Percentiles rank a stretch among this genome's conserved stretches.
These are phyloP conservation scores for Lactarius hengduanensis DNA, from an alignment of 768 basidiomycete species.

Conservation along the genomic window DNA sequence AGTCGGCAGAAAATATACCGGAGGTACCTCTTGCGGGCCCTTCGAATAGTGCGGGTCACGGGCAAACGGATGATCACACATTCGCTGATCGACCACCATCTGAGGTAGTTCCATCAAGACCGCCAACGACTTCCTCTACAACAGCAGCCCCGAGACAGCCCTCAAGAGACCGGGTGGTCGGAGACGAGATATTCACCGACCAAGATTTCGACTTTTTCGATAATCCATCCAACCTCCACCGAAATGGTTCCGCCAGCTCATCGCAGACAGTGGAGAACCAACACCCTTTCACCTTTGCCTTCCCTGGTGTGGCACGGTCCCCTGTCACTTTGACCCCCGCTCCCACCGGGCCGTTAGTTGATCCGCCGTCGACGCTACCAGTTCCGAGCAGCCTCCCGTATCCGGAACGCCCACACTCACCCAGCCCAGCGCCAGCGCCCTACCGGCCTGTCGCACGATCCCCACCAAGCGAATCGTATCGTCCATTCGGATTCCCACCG, in stretches of 20 bases:
- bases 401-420: conserved; percentile 28
- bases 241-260: conserved; percentile 13
- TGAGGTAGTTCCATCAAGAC: conserved; percentile 2
- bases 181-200: conserved; percentile 29
- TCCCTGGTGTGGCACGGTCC: conserved; percentile 16
- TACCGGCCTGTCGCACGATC: conserved; percentile 17
- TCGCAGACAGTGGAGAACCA: conserved; percentile 20
- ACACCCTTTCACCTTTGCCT: conserved; percentile 28
- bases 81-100: neutral
- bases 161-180: conserved; percentile 11
- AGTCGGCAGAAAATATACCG: conserved; percentile 28
- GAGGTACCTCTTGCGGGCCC: conserved; percentile 20
- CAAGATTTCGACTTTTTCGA: conserved; percentile 31
- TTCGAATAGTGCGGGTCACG: conserved; percentile 5
- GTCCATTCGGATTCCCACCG: conserved; percentile 24
- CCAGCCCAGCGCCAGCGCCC: conserved; percentile 26
- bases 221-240: conserved; percentile 23
- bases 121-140: neutral
- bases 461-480: conserved; percentile 22
- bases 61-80: conserved; percentile 3
- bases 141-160: conserved; percentile 3
- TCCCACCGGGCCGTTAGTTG: conserved; percentile 14
- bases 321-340: conserved; percentile 22
- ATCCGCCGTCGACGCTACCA: conserved; percentile 22
- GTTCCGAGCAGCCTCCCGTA: conserved; percentile 21